Evolutionary conservation across 148 eudicot genomes (phyloP).

Genomic region (Rheum nobile): DNA sequence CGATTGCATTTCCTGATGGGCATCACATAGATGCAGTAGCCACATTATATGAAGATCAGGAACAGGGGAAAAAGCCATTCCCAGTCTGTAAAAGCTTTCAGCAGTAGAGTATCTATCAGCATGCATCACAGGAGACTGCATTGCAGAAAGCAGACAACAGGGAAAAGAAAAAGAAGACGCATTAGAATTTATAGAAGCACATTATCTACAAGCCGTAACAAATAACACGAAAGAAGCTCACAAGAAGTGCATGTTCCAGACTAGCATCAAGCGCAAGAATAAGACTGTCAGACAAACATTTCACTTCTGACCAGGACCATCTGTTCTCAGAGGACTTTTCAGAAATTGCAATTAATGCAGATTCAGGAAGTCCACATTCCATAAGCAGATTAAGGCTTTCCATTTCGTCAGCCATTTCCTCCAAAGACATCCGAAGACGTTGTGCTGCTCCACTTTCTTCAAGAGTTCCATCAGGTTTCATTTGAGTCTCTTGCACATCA

Average conservation of each 20-base stretch:
- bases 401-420: slow-evolving; percentile 89
- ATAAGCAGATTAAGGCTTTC: slow-evolving; percentile 40
- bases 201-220: neutral
- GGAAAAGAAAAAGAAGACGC: neutral
- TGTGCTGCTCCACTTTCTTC: slow-evolving; percentile 98
- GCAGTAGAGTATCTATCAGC: slow-evolving; percentile 94
- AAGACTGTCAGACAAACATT: slow-evolving; percentile 60
- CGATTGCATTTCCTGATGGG: slow-evolving; percentile 99
- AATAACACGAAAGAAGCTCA: slow-evolving; percentile 16
- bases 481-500: slow-evolving; percentile 93
- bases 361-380: slow-evolving; percentile 77
- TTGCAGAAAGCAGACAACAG: neutral
- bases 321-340: slow-evolving; percentile 46
- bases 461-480: slow-evolving; percentile 93
- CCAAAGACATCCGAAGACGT: slow-evolving; percentile 79
- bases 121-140: slow-evolving; percentile 81
- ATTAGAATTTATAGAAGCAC: neutral
- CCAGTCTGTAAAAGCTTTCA: slow-evolving; percentile 94
- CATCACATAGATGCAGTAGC: slow-evolving; percentile 95
- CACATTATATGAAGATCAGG: slow-evolving; percentile 99
- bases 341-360: slow-evolving; percentile 42
- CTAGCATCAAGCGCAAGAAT: slow-evolving; percentile 91
- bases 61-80: slow-evolving; percentile 93
- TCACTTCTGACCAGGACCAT: slow-evolving; percentile 96
- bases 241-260: slow-evolving; percentile 94